Percentiles rank a stretch among this genome's conserved stretches.
phyloP scores from a whole-genome alignment of 805 yeast species.

The Pichia phayaonensis region DNA sequence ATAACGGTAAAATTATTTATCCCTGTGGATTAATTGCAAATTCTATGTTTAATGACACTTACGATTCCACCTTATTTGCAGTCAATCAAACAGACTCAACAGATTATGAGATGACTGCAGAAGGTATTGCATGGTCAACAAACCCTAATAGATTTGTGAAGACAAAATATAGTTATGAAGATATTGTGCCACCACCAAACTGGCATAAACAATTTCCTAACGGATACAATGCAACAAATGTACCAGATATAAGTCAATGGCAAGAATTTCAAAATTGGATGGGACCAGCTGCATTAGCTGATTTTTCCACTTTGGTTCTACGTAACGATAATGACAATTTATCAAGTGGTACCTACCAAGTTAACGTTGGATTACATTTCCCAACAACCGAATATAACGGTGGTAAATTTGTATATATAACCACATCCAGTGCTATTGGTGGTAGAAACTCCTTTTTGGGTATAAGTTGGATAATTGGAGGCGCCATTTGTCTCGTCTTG shows the following conservation, averaged over 20 bases:
- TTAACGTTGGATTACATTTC: constrained; percentile 66
- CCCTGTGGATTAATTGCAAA: constrained; percentile 86
- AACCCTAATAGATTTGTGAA: constrained; percentile 58
- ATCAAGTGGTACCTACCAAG: constrained; percentile 52
- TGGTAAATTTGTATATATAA: constrained; percentile 54
- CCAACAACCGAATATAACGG: constrained; percentile 68
- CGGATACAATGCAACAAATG: constrained; percentile 61
- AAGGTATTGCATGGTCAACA: constrained; percentile 65
- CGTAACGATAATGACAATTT: constrained; percentile 53
- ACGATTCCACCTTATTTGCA: constrained; percentile 36
- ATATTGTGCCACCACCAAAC: constrained; percentile 78
- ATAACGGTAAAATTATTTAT: constrained; percentile 47
- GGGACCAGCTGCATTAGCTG: constrained; percentile 71
- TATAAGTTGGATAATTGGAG: constrained; percentile 66
- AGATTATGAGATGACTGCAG: constrained; percentile 39
- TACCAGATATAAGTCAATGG: constrained; percentile 65
- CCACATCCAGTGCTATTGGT: constrained; percentile 68
- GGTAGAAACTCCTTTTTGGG: constrained; percentile 73
- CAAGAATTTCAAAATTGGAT: constrained; percentile 78
- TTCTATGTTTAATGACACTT: constrained; percentile 72
- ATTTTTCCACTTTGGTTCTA: constrained; percentile 56
- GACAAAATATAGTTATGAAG: constrained; percentile 50
- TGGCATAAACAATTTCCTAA: constrained; percentile 66
- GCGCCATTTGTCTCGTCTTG: constrained; percentile 57
- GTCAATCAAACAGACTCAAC: constrained; percentile 33